Conservation (phyloP, 164 flowering plant genomes). For the Macadamia integrifolia region DNA sequence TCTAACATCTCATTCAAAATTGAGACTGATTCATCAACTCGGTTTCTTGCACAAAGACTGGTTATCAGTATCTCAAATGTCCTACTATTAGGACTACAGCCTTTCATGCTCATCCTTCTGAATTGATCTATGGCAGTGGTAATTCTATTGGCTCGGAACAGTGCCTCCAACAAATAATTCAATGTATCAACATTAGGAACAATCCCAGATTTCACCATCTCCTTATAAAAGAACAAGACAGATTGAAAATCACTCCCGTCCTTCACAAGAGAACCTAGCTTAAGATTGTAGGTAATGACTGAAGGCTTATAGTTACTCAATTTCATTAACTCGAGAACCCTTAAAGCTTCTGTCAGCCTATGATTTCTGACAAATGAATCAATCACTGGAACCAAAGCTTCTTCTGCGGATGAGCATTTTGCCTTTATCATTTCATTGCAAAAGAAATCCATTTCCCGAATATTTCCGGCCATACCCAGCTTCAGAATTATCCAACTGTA, state of each 20-base stretch:
- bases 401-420: constrained; percentile 26
- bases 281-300: constrained; percentile 29
- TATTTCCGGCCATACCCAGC: constrained; percentile 48
- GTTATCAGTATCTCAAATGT: constrained; percentile 49
- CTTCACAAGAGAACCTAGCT: constrained; percentile 43
- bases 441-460: constrained; percentile 45
- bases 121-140: constrained; percentile 57
- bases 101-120: constrained; percentile 57
- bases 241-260: constrained; percentile 41
- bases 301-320: constrained; percentile 39
- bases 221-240: constrained; percentile 60
- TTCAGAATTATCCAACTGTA: constrained; percentile 46
- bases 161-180: constrained; percentile 52
- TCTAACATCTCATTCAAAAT: constrained; percentile 43
- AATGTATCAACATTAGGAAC: constrained; percentile 50
- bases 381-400: constrained; percentile 31
- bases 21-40: constrained; percentile 35
- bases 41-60: constrained; percentile 31
- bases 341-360: constrained; percentile 41
- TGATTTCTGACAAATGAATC: constrained; percentile 30
- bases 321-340: constrained; percentile 40
- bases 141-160: constrained; percentile 32
- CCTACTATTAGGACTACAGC: constrained; percentile 49
- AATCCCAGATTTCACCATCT: constrained; percentile 63
- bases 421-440: constrained; percentile 48